These are phyloP conservation scores for Sporisorium iseilematis-ciliati DNA, from an alignment of 1,284 basidiomycete species.

Conservation along the genomic window DNA sequence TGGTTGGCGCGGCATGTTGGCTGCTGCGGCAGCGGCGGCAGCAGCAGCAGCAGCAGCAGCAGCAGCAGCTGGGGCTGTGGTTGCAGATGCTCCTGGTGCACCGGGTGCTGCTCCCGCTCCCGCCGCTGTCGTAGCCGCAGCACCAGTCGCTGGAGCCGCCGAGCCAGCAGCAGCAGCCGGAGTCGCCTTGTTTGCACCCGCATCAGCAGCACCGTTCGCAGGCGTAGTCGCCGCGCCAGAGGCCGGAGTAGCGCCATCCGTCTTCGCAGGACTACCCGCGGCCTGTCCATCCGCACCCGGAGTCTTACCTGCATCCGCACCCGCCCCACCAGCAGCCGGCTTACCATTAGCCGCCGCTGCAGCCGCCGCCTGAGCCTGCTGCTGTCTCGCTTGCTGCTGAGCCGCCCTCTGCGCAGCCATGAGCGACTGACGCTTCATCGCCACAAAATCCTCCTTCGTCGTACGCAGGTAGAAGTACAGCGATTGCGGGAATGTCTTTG, in stretches of 20 bases:
- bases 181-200: conserved; percentile 10
- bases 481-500: conserved; percentile 93
- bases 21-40: conserved; percentile 49
- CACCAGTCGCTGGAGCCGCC: conserved; percentile 8
- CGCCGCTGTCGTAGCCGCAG: conserved; percentile 4
- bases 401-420: conserved; percentile 66
- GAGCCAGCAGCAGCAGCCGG: conserved; percentile 7
- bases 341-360: conserved; percentile 37
- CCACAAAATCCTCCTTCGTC: conserved; percentile 81
- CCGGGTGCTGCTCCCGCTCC: conserved; percentile 8
- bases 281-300: conserved; percentile 21
- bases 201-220: conserved; percentile 16
- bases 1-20: conserved; percentile 74
- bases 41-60: conserved; percentile 47
- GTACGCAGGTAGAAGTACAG: conserved; percentile 96
- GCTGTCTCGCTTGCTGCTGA: conserved; percentile 71
- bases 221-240: conserved; percentile 8
- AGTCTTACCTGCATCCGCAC: conserved; percentile 21
- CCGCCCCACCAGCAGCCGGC: conserved; percentile 10
- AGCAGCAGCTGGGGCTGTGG: conserved; percentile 31
- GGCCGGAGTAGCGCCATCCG: conserved; percentile 20
- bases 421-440: conserved; percentile 71
- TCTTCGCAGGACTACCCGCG: conserved; percentile 30
- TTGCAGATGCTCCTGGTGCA: conserved; percentile 1
- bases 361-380: conserved; percentile 44